Conservation (phyloP, 306 rosid species). For the Biancaea sappan region DNA sequence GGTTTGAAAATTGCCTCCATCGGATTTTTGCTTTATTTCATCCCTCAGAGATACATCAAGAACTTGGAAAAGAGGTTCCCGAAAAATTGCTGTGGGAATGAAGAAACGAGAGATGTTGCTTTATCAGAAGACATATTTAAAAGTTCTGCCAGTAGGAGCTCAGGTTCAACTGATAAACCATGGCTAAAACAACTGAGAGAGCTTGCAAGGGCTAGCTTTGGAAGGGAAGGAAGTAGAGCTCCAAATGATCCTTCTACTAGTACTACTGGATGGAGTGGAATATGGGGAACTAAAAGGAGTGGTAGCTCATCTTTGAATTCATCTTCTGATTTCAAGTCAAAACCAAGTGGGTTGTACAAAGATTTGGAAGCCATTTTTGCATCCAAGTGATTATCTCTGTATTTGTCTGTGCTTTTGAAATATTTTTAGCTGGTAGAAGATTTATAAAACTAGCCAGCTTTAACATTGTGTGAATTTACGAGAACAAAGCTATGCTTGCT, state of each 20-base stretch:
- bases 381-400: slow-evolving; percentile 54
- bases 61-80: slow-evolving; percentile 60
- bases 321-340: slow-evolving; percentile 56
- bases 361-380: slow-evolving; percentile 96
- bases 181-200: slow-evolving; percentile 73
- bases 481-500: not conserved
- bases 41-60: slow-evolving; percentile 55
- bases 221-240: slow-evolving; percentile 54
- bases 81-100: slow-evolving; percentile 35
- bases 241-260: slow-evolving; percentile 78
- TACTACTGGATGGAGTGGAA: slow-evolving; percentile 54
- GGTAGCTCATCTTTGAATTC: slow-evolving; percentile 52
- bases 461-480: not conserved
- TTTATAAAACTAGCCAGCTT: not conserved
- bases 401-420: not conserved
- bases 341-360: slow-evolving; percentile 53
- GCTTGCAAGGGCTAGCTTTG: slow-evolving; percentile 72
- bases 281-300: slow-evolving; percentile 69
- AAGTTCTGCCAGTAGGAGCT: slow-evolving; percentile 49
- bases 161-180: slow-evolving; percentile 59
- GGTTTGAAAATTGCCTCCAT: slow-evolving; percentile 67
- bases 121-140: slow-evolving; percentile 36
- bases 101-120: slow-evolving; percentile 28
- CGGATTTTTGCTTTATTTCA: slow-evolving; percentile 61
- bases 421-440: not conserved